Evolutionary conservation across 352 stramenopile genomes (phyloP), one percentile per base, ranked within the genome.

Genomic region (Globisporangium splendens): DNA sequence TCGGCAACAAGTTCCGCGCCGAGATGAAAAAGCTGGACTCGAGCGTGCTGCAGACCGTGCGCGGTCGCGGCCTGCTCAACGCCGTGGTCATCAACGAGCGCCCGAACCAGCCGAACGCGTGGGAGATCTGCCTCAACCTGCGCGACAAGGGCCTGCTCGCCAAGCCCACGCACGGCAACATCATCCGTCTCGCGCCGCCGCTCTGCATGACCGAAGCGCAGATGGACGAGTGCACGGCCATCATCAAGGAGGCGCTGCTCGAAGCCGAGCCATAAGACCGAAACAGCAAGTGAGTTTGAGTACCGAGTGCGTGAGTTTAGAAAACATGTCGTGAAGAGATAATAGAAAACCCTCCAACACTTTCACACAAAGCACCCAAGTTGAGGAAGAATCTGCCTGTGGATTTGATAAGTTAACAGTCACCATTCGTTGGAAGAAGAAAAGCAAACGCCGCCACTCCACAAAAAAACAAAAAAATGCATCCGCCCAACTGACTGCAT

Each of bases 111-210:
- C 70, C 77, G 31, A 70, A 85, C 65, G 97, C 97, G 17, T 98
- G 93, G 89, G 83, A 99, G 51, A 80, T 99, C 18, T 99, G 97
- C 70, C 67, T 99, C 50, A 86, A 89, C 51, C 85, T 99, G 72
- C 94, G 85, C 63, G 79, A 99, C 61, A 89, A 97, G 66, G 97
- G 97, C 1, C 70, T 99, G 35, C 78, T 99, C 28, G 97, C 98
- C 50, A 99, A 99, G 79, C 98, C 97, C 15, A 99, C 98, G 46
- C 98, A 99, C 70, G 96, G 93, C 62, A 98, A 99, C 78, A 98
- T 99, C 71, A 98, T 99, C 72, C 91, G 96, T 46, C 93, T 99
- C 50, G 96, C 97, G 33, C 97, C 97, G 20, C 96, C 96, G 41
- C 84, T 99, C 50, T 96, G 91, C 49, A 99, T 99, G 73, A 97